Evolutionary conservation across 345 rosid genomes (phyloP), one percentile per base, ranked within the genome.

Genomic region (Leavenworthia alabamica): DNA sequence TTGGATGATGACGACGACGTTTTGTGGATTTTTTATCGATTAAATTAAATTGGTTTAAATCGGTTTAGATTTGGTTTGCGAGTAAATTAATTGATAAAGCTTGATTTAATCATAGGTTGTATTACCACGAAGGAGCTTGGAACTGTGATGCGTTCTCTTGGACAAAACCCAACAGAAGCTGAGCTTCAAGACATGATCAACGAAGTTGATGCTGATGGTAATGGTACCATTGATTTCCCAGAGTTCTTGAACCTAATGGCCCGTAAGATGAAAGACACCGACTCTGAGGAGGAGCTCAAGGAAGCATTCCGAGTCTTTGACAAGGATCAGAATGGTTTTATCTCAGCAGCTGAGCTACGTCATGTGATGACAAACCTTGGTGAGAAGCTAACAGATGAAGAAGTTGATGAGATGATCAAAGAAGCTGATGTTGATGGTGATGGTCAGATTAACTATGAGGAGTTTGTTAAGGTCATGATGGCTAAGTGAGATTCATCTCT

Each of bases 141-240:
- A 8, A 86, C 94, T 8, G 94, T 86, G 73, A 86, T 86, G 94
- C 77, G 94, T 29, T 86, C 94, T 0, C 79, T 86, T 7, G 94
- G 94, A 22, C 94, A 86, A 78, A 86, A 86, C 66, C 94, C 94
- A 28, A 86, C 94, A 0, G 93, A 86, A 60, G 93, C 93, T 6
- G 89, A 86, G 80, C 89, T 86, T 19, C 93, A 86, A 74, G 94
- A 86, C 72, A 86, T 86, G 94, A 86, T 86, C 66, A 86, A 86
- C 0, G 94, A 86, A 62, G 94, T 86, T 2, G 94, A 86, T 41
- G 94, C 94, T 9, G 94, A 86, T 64, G 94, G 94, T 17, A 86
- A 86, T 13, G 94, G 90, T 4, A 83, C 94, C 57, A 83, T 83
- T 14, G 94, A 83, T 70, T 86, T 86, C 72, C 90, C 94, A 0